Evolutionary conservation across 2,329 filamentous ascomycete genomes (phyloP).

Genomic region (Uncinocarpus reesii): DNA sequence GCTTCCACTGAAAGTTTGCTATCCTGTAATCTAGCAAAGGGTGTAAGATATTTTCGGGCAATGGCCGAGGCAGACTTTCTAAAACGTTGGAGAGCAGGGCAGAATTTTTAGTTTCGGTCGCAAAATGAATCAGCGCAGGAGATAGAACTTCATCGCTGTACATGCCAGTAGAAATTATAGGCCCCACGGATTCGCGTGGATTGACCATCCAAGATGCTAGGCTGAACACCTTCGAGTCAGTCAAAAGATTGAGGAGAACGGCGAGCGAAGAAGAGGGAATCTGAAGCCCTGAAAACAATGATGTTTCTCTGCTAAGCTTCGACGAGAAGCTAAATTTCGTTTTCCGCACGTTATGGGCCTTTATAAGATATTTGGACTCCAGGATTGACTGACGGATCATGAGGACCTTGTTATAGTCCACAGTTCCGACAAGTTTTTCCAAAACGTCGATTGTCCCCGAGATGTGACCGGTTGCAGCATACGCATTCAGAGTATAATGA

Average conservation of each 20-base stretch:
- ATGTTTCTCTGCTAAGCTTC: not conserved
- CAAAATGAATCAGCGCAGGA: conserved; percentile 47
- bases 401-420: conserved; percentile 8
- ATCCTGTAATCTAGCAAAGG: conserved; percentile 30
- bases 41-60: conserved; percentile 29
- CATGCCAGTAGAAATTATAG: conserved; percentile 35
- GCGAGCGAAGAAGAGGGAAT: conserved; percentile 9
- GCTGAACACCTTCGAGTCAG: conserved; percentile 25
- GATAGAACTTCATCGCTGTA: conserved; percentile 42
- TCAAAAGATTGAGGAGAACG: conserved; percentile 11
- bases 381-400: conserved; percentile 10
- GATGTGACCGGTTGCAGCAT: conserved; percentile 12
- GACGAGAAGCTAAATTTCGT: not conserved
- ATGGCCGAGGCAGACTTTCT: conserved; percentile 24
- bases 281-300: conserved; percentile 2
- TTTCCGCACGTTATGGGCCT: conserved; percentile 11
- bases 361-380: conserved; percentile 12
- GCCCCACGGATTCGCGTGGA: conserved; percentile 32
- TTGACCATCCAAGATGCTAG: conserved; percentile 47
- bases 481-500: conserved; percentile 16
- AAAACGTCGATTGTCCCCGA: conserved; percentile 15
- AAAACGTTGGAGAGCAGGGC: conserved; percentile 25
- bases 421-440: conserved; percentile 11
- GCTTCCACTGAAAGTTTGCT: conserved; percentile 27
- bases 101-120: conserved; percentile 40